Conservation (phyloP, 1,139 yeast species). For the Zygoascus hellenicus region DNA sequence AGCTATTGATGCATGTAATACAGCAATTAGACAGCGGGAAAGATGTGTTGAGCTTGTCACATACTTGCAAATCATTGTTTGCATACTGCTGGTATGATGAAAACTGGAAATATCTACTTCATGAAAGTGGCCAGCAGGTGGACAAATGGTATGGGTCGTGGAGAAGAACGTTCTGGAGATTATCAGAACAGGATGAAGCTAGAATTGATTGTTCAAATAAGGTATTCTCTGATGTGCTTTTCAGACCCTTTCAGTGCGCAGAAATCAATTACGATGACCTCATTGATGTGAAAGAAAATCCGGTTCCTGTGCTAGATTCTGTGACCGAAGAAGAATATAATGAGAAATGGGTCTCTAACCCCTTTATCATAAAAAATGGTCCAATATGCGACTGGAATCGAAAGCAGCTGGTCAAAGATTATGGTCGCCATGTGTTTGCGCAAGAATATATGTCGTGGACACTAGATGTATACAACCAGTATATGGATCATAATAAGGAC, state of each 20-base stretch:
- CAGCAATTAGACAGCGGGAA: conserved; percentile 41
- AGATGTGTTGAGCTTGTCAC: conserved; percentile 48
- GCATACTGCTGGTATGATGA: conserved; percentile 73
- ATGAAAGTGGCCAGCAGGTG: conserved; percentile 19
- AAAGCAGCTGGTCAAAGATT: conserved; percentile 43
- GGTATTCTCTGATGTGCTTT: conserved; percentile 55
- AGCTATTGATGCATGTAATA: conserved; percentile 28
- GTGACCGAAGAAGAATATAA: conserved; percentile 42
- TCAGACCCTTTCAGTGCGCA: conserved; percentile 74
- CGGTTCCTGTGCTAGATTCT: conserved; percentile 5
- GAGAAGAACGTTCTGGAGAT: conserved; percentile 54
- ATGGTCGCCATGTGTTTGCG: conserved; percentile 58
- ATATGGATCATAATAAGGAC: conserved; percentile 57
- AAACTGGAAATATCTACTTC: conserved; percentile 59
- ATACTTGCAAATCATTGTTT: conserved; percentile 60
- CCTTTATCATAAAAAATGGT: conserved; percentile 51
- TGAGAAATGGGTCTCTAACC: conserved; percentile 44
- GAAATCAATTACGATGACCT: conserved; percentile 50
- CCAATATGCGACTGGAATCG: conserved; percentile 55
- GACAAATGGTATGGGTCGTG: conserved; percentile 69
- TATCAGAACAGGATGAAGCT: conserved; percentile 37
- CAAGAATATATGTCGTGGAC: conserved; percentile 87
- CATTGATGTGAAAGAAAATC: conserved; percentile 14
- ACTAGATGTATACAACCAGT: conserved; percentile 53
- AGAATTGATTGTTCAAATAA: conserved; percentile 20